A percentile compares a stretch with the other conserved stretches of the same genome.
Evolutionary conservation across 495 filamentous ascomycete species (phyloP).

Genomic region (Chaetomidium leptoderma): DNA sequence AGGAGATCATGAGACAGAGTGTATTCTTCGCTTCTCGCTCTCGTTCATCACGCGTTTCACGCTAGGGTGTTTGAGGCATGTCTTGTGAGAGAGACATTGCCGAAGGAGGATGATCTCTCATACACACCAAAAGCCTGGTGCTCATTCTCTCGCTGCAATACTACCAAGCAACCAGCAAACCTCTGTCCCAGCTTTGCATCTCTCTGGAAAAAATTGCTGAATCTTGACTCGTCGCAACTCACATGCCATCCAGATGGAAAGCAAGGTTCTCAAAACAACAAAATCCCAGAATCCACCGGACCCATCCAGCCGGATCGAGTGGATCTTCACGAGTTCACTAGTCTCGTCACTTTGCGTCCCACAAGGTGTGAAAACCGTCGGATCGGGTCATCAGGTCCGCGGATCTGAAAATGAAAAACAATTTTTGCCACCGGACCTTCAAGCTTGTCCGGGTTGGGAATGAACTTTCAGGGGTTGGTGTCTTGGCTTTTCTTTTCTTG

Average conservation of each 20-base stretch:
- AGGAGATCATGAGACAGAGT: constrained; percentile 4
- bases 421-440: background rate
- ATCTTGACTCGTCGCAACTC: background rate
- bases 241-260: background rate
- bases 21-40: constrained; percentile 19
- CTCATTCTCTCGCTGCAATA: constrained; percentile 20
- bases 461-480: background rate
- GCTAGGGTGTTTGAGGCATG: constrained; percentile 7
- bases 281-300: background rate
- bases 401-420: background rate
- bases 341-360: too few relatives aligned
- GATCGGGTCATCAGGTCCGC: background rate
- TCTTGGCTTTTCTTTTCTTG: constrained; percentile 5
- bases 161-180: constrained; percentile 14
- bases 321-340: too few relatives aligned
- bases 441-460: constrained; percentile 3
- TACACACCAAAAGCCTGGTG: constrained; percentile 1
- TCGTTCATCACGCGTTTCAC: constrained; percentile 13
- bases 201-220: background rate
- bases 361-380: constrained; percentile 5
- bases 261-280: background rate
- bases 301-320: background rate
- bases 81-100: background rate
- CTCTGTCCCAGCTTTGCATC: background rate
- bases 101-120: background rate